Evolutionary conservation across 2,329 filamentous ascomycete genomes (phyloP).

Genomic region (Cladophialophora immunda): DNA sequence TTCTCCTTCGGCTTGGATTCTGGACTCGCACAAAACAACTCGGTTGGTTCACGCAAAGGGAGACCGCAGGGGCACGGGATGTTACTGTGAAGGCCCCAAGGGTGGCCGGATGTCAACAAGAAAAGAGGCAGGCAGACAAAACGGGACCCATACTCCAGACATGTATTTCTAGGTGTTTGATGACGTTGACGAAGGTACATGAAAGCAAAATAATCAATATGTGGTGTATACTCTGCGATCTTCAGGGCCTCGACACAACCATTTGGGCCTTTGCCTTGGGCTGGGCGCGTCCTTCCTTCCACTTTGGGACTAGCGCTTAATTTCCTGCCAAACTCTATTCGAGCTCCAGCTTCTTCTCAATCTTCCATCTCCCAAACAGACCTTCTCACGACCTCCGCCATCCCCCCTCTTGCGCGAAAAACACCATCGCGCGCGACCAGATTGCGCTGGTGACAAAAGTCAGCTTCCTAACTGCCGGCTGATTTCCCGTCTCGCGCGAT

Average conservation of each 20-base stretch:
- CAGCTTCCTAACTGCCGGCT: background rate
- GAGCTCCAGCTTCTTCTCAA: constrained; percentile 1
- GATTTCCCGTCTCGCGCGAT: background rate
- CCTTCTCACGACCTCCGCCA: background rate
- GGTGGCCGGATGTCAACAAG: background rate
- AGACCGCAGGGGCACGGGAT: background rate
- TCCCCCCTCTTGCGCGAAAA: background rate
- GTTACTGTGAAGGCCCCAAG: background rate
- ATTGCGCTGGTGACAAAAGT: background rate
- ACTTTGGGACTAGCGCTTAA: constrained; percentile 13
- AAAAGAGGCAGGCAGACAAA: constrained; percentile 2
- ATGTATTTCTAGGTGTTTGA: constrained; percentile 21
- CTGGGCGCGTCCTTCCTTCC: background rate
- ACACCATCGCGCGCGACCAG: background rate
- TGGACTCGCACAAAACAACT: background rate
- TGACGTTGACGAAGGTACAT: constrained; percentile 5
- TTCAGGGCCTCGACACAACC: background rate
- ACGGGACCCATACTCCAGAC: background rate
- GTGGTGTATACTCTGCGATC: background rate
- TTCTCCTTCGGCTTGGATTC: background rate
- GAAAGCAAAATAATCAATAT: constrained; percentile 8
- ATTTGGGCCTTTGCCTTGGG: background rate
- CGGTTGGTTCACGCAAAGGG: background rate
- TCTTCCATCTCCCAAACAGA: constrained; percentile 1
- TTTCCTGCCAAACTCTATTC: constrained; percentile 19